phyloP scores from a whole-genome alignment of 2,329 filamentous ascomycete species.

The Sporothrix euskadiensis region DNA sequence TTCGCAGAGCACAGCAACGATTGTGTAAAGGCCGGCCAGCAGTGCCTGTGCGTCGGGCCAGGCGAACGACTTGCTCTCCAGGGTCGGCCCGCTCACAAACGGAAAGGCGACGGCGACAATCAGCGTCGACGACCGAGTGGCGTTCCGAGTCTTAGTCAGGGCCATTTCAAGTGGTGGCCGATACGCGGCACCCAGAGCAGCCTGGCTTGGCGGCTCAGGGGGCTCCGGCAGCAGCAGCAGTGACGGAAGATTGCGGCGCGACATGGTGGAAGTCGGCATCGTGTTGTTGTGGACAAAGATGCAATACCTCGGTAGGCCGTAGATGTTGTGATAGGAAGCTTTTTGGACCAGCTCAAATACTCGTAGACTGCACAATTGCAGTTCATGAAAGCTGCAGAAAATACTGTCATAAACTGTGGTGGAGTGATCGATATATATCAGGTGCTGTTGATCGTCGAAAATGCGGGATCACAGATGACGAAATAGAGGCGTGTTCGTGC shows the following conservation, averaged over 20 bases:
- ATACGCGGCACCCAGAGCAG: conserved; percentile 60
- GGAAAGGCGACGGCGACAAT: conserved; percentile 63
- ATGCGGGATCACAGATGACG: neutral
- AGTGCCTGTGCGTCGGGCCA: conserved; percentile 73
- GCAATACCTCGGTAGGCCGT: neutral
- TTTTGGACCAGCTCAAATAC: neutral
- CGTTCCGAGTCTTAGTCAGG: conserved; percentile 51
- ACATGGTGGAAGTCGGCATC: neutral
- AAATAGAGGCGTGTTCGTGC: neutral
- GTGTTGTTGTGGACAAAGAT: neutral
- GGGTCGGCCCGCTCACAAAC: conserved; percentile 59
- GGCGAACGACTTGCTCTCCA: conserved; percentile 53
- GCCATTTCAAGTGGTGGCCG: conserved; percentile 57
- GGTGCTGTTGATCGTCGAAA: neutral
- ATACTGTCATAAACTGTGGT: neutral
- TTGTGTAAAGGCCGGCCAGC: conserved; percentile 73
- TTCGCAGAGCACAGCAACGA: conserved; percentile 72
- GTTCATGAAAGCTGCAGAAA: neutral
- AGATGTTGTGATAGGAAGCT: neutral
- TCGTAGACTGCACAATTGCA: neutral
- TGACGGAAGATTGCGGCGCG: conserved; percentile 43
- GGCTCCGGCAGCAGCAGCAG: conserved; percentile 66
- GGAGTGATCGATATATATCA: neutral
- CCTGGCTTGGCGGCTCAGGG: conserved; percentile 55
- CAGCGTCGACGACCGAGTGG: conserved; percentile 44